phyloP scores from a whole-genome alignment of 495 filamentous ascomycete genomes.

The Neurospora sp. region DNA sequence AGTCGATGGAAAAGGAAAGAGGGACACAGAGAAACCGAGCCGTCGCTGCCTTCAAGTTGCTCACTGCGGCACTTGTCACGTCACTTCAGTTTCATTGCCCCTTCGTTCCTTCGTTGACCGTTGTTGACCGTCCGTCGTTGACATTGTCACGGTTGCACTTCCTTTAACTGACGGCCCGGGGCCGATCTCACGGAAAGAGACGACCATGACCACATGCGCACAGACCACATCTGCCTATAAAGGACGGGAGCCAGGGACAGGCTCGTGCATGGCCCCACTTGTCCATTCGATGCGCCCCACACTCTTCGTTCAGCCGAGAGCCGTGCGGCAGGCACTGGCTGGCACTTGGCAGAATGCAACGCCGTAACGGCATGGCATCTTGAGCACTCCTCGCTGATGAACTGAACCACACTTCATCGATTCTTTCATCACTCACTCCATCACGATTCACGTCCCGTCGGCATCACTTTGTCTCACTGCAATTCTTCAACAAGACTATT shows the following conservation, averaged over 20 bases:
- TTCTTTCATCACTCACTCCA: neutral
- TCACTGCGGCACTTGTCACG: neutral
- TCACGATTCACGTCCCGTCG: neutral
- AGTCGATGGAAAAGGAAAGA: neutral
- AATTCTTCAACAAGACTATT: neutral
- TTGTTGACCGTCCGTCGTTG: neutral
- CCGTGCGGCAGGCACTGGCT: neutral
- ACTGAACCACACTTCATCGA: neutral
- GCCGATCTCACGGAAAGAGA: neutral
- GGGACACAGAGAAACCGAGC: neutral
- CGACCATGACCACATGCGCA: neutral
- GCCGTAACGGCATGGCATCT: neutral
- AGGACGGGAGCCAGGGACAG: neutral
- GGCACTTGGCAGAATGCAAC: neutral
- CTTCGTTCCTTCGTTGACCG: neutral
- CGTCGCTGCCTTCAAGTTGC: neutral
- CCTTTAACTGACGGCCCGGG: neutral
- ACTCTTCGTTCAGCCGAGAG: neutral
- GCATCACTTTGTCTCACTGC: neutral
- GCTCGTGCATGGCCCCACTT: no score
- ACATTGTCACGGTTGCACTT: neutral
- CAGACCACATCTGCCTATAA: neutral
- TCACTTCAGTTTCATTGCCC: neutral
- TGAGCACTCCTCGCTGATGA: neutral
- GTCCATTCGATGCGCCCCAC: neutral